A percentile compares a stretch with the other conserved stretches of the same genome.
Conservation (phyloP, 192 early-diverging fungal genomes). For the Coemansia biformis region DNA sequence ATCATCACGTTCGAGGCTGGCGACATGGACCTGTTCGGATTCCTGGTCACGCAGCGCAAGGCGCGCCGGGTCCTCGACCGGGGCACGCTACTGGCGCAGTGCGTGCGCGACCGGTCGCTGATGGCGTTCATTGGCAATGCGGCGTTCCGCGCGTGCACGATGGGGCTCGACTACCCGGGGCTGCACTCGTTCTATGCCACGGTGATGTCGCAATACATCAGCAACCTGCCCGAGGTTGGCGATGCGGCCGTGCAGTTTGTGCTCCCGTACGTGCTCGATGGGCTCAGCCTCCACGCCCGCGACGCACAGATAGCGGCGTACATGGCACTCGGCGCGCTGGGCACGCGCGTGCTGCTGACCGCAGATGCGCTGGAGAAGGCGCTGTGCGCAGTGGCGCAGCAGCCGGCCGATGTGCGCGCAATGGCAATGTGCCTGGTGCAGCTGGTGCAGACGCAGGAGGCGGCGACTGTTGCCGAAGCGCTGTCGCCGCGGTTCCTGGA, state of each 20-base stretch:
- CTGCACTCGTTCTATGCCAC: conserved; percentile 39
- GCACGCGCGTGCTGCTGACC: conserved; percentile 32
- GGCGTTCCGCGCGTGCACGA: conserved; percentile 40
- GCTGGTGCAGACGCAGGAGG: conserved; percentile 38
- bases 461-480: background rate
- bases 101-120: conserved; percentile 61
- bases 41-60: conserved; percentile 42
- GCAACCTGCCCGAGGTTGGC: conserved; percentile 19
- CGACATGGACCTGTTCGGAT: conserved; percentile 34
- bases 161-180: conserved; percentile 24
- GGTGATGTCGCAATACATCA: conserved; percentile 40
- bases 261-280: conserved; percentile 28
- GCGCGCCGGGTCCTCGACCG: conserved; percentile 61
- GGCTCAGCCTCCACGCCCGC: conserved; percentile 9
- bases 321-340: conserved; percentile 34
- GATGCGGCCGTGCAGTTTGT: conserved; percentile 38
- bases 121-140: conserved; percentile 75
- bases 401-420: conserved; percentile 15
- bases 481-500: conserved; percentile 10
- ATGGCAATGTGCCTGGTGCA: conserved; percentile 39
- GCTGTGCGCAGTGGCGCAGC: conserved; percentile 25
- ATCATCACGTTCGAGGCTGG: conserved; percentile 64
- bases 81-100: conserved; percentile 62
- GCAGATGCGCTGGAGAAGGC: conserved; percentile 22
- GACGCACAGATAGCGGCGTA: conserved; percentile 43